Percentiles rank a stretch among this genome's conserved stretches.
Conservation (phyloP, 306 rosid genomes). For the Vicia faba region DNA sequence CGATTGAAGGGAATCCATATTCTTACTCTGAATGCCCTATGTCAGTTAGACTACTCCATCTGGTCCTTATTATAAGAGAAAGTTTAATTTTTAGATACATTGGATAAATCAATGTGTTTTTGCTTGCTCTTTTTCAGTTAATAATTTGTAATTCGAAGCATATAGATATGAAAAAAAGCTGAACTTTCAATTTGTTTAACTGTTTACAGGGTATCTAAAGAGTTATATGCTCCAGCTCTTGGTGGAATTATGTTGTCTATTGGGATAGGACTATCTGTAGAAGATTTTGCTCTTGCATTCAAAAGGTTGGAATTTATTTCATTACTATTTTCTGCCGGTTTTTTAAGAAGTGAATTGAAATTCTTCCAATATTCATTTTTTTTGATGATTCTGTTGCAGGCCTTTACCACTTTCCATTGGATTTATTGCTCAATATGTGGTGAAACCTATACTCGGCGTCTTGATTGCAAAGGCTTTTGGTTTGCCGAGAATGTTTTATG, state of each 20-base stretch:
- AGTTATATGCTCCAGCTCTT: slow-evolving; percentile 93
- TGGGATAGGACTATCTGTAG: slow-evolving; percentile 81
- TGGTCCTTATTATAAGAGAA: too few relatives aligned
- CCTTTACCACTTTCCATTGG: slow-evolving; percentile 87
- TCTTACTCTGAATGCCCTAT: slow-evolving; percentile 4
- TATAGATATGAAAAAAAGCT: slow-evolving; percentile 36
- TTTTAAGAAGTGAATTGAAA: slow-evolving; percentile 30
- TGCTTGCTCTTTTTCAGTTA: slow-evolving; percentile 13
- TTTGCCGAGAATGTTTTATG: slow-evolving; percentile 67
- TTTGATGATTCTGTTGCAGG: slow-evolving; percentile 59
- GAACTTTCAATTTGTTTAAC: slow-evolving; percentile 42
- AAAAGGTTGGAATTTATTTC: slow-evolving; percentile 57
- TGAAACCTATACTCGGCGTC: slow-evolving; percentile 85
- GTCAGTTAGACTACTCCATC: background rate
- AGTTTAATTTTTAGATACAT: too few relatives aligned
- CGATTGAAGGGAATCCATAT: background rate
- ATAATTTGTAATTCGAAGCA: slow-evolving; percentile 7
- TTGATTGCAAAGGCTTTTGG: slow-evolving; percentile 77
- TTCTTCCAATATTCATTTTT: slow-evolving; percentile 39
- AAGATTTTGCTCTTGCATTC: slow-evolving; percentile 90
- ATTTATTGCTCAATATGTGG: slow-evolving; percentile 71
- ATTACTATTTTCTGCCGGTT: background rate
- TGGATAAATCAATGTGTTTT: background rate
- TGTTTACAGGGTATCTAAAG: slow-evolving; percentile 84
- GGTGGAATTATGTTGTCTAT: slow-evolving; percentile 99